Evolutionary conservation across 75 land plant genomes (phyloP).

Genomic region (Picea sitchensis): DNA sequence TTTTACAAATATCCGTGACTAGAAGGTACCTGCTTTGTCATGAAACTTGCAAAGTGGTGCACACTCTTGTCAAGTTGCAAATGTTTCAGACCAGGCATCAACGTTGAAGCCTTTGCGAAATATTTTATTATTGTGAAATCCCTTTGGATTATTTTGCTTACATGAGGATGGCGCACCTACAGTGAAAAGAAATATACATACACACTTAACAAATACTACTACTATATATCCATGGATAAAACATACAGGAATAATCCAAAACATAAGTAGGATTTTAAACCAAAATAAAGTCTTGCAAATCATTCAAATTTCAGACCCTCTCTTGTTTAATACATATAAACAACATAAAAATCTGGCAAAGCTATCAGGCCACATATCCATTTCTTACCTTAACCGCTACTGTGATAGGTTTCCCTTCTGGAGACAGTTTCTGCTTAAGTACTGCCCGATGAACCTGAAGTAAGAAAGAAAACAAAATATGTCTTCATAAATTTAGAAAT

Average conservation of each 20-base stretch:
- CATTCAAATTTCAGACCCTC: neutral
- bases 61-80: slow-evolving; percentile 79
- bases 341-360: no score
- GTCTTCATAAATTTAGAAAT: neutral
- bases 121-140: slow-evolving; percentile 63
- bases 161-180: slow-evolving; percentile 79
- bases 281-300: neutral
- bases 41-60: slow-evolving; percentile 86
- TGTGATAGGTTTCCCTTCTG: slow-evolving; percentile 36
- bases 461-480: neutral
- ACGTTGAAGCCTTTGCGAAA: slow-evolving; percentile 49
- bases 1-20: neutral
- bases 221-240: neutral
- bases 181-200: neutral
- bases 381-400: slow-evolving; percentile 60
- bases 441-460: slow-evolving; percentile 7
- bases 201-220: neutral
- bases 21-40: slow-evolving; percentile 69
- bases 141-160: slow-evolving; percentile 63
- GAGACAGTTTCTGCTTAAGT: slow-evolving; percentile 21
- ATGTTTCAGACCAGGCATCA: slow-evolving; percentile 54
- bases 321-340: no score
- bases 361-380: neutral
- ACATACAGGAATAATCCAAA: neutral
- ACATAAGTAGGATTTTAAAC: neutral